Evolutionary conservation across 2,329 filamentous ascomycete species (phyloP), one percentile per base, ranked within the genome.

Genomic region (Sarocladium oryzae): DNA sequence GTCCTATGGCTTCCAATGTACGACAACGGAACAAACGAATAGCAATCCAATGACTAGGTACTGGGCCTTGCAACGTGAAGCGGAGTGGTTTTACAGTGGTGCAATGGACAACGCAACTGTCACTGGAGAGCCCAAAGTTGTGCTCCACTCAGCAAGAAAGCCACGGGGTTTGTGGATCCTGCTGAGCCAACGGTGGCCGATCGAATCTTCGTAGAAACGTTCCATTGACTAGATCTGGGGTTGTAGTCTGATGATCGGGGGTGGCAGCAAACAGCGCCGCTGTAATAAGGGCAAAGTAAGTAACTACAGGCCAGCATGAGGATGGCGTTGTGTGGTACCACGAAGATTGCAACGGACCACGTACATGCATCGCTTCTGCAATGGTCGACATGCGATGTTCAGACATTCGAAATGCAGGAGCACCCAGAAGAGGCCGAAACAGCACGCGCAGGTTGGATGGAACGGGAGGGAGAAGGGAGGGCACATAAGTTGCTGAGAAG

Each of bases 171-270:
- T 26, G 43, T 48, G 43, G 43, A 48, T 21, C 43, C 28, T 48
- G 3, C 4, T 30, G 15, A 32, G 43, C 43, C 43, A 48, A 48
- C 43, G 33, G 28, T 24, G 21, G 43, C 43, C 24, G 18, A n/a
- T 48, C 43, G 43, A 48, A 48, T 11, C 6, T 48, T 33, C 43
- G 24, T 48, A 23, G 43, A 48, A 48, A 48, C 26, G 43, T 48
- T 48, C 43, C 43, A 48, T 48, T 16, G 10, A 20, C 43, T 10
- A 33, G 43, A 48, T 48, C 43, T 33, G 43, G 43, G 43, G 43
- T 48, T 33, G 43, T 11, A 48, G 26, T 26, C 24, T 48, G 43
- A 33, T 26, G 43, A 48, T 48, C 43, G 43, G 43, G 40, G 43
- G 7, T 32, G 33, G 15, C 33, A 36, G 33, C 30, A 32, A 32